A percentile compares a stretch with the other conserved stretches of the same genome.
Evolutionary conservation across 805 yeast genomes (phyloP).

Genomic region (Metschnikowia cerradonensis): DNA sequence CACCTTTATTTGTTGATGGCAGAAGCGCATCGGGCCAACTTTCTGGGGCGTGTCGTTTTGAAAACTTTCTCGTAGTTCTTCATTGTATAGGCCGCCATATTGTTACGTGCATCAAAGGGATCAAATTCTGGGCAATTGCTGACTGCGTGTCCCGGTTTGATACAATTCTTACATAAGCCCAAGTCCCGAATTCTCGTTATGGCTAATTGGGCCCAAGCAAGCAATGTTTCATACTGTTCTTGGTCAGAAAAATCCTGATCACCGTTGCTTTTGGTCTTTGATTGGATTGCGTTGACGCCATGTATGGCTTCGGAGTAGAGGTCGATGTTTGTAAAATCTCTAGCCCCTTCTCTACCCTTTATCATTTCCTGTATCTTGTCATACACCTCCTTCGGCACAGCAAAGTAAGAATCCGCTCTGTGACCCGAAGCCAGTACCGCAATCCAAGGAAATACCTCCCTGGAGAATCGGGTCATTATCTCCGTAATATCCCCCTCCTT

Average conservation of each 20-base stretch:
- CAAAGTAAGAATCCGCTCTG: not conserved
- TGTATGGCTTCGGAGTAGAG: not conserved
- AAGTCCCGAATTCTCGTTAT: not conserved
- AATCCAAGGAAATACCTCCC: not conserved
- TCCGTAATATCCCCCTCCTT: not conserved
- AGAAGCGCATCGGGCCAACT: not conserved
- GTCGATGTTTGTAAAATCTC: not conserved
- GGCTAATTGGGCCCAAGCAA: not conserved
- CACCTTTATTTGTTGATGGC: not conserved
- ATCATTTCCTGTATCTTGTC: not conserved
- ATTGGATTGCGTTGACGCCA: not conserved
- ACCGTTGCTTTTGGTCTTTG: not conserved
- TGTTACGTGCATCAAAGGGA: not conserved
- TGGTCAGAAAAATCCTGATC: too few relatives aligned
- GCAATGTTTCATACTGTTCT: too few relatives aligned
- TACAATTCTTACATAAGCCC: not conserved
- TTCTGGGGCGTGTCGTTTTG: not conserved
- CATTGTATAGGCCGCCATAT: not conserved
- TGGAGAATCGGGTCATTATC: not conserved
- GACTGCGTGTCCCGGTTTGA: not conserved
- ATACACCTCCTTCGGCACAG: not conserved
- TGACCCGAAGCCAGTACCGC: not conserved
- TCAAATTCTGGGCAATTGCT: not conserved
- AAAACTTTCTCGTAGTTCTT: not conserved
- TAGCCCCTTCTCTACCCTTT: not conserved